phyloP scores from a whole-genome alignment of 768 basidiomycete species.

The Mrakia blollopis region DNA sequence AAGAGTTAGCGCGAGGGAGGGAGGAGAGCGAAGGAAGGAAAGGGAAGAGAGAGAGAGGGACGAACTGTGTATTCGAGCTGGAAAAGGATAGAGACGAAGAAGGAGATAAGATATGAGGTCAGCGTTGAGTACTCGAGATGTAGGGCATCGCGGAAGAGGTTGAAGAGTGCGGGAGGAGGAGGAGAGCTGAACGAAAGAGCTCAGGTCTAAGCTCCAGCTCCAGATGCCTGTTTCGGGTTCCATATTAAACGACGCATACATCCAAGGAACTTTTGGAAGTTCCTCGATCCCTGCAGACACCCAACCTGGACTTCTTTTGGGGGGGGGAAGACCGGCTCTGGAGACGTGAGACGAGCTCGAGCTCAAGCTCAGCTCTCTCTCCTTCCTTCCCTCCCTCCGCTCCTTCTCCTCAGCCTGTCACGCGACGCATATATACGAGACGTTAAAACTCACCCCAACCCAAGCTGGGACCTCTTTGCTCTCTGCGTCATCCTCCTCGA shows the following conservation, averaged over 20 bases:
- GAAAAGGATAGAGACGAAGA: neutral
- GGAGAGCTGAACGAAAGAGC: conserved; percentile 75
- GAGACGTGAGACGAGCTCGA: no score
- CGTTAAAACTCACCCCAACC: conserved; percentile 52
- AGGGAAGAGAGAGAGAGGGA: conserved; percentile 5
- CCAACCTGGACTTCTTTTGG: no score
- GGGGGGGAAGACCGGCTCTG: no score
- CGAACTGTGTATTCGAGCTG: neutral
- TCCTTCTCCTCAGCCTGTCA: no score
- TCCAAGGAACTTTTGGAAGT: no score
- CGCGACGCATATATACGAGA: neutral
- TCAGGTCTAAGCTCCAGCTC: no score
- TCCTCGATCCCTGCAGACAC: no score
- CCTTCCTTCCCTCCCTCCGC: neutral
- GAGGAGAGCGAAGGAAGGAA: conserved; percentile 9
- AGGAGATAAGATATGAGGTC: neutral
- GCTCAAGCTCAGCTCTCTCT: no score
- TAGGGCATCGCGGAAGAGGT: neutral
- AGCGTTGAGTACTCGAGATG: neutral
- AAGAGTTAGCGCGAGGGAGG: neutral
- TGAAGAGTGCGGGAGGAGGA: neutral
- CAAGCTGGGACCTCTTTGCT: conserved; percentile 60
- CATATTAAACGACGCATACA: no score
- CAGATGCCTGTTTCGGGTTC: no score
- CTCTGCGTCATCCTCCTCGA: conserved; percentile 85